These are phyloP conservation scores for Penicillium bialowiezense DNA, from an alignment of 495 filamentous ascomycete species.

Conservation along the genomic window DNA sequence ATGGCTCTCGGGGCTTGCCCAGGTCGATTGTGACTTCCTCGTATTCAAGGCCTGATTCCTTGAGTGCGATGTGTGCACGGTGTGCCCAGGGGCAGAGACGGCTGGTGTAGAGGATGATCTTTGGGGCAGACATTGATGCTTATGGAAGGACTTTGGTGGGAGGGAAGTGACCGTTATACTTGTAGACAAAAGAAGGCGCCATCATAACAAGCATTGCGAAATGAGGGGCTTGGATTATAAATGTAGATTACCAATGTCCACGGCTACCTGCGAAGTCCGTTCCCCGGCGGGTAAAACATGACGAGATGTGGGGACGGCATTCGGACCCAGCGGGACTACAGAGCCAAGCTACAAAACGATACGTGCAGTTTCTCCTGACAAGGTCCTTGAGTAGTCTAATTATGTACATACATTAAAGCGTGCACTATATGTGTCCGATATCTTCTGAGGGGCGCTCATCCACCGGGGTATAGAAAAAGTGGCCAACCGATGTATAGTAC, in stretches of 20 bases:
- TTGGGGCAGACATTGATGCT: conserved; percentile 34
- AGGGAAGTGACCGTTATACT: not conserved
- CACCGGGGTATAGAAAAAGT: conserved; percentile 1
- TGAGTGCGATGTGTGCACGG: conserved; percentile 73
- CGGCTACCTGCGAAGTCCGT: conserved; percentile 5
- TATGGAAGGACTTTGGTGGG: not conserved
- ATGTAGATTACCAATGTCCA: conserved; percentile 1
- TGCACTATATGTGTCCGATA: conserved; percentile 25
- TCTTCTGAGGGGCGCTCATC: conserved; percentile 14
- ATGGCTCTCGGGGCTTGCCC: conserved; percentile 66
- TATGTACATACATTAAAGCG: conserved; percentile 33
- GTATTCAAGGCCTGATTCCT: conserved; percentile 68
- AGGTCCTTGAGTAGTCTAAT: conserved; percentile 26
- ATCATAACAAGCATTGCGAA: conserved; percentile 18
- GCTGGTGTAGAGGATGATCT: conserved; percentile 71
- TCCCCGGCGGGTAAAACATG: conserved; percentile 18
- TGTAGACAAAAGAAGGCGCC: conserved; percentile 4
- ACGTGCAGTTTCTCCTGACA: not conserved
- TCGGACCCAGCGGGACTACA: too few species aligned
- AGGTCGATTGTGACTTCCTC: conserved; percentile 83
- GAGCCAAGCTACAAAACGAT: not conserved
- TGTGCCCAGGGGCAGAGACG: conserved; percentile 78
- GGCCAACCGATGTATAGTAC: conserved; percentile 17
- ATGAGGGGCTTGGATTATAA: conserved; percentile 29
- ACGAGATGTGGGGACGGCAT: conserved; percentile 12